phyloP scores from a whole-genome alignment of 202 grass and related monocot species.

The Setaria italica region DNA sequence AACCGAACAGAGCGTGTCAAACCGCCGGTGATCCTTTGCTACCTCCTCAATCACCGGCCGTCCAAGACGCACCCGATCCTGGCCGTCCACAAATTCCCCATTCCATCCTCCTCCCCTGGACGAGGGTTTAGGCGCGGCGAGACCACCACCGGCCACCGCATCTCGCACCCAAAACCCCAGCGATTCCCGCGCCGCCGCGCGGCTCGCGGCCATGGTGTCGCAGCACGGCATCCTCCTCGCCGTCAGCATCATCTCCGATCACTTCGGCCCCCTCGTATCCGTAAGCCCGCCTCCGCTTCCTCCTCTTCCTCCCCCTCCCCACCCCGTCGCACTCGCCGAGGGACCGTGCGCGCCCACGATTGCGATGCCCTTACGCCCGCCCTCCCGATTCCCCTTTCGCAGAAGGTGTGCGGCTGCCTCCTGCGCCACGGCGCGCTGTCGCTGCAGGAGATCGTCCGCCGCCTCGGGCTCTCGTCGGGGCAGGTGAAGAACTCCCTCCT shows the following conservation, averaged over 20 bases:
- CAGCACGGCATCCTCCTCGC: constrained; percentile 70
- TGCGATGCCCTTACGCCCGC: constrained; percentile 17
- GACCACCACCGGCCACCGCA: constrained; percentile 1
- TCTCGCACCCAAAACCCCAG: neutral
- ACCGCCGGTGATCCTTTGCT: too few relatives aligned
- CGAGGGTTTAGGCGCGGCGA: constrained; percentile 32
- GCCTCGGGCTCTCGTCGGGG: constrained; percentile 43
- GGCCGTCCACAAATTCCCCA: neutral
- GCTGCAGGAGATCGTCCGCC: constrained; percentile 65
- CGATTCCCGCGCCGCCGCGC: neutral
- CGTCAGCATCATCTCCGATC: constrained; percentile 56
- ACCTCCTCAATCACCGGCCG: too few relatives aligned
- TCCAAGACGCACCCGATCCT: neutral
- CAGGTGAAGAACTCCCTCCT: constrained; percentile 89
- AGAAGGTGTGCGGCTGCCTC: constrained; percentile 86
- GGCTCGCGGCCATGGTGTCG: constrained; percentile 56
- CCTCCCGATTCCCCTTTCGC: neutral
- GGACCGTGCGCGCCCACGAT: neutral
- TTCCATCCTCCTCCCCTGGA: neutral
- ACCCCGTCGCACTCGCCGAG: neutral
- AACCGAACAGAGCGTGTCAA: too few relatives aligned
- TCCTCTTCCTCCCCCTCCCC: neutral
- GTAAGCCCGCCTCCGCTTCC: constrained; percentile 37
- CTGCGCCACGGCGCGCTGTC: constrained; percentile 62
- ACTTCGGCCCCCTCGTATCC: constrained; percentile 72